Percentiles rank a stretch among this genome's conserved stretches.
Evolutionary conservation across 2,329 filamentous ascomycete genomes (phyloP).

Genomic region (Pyricularia sp.): DNA sequence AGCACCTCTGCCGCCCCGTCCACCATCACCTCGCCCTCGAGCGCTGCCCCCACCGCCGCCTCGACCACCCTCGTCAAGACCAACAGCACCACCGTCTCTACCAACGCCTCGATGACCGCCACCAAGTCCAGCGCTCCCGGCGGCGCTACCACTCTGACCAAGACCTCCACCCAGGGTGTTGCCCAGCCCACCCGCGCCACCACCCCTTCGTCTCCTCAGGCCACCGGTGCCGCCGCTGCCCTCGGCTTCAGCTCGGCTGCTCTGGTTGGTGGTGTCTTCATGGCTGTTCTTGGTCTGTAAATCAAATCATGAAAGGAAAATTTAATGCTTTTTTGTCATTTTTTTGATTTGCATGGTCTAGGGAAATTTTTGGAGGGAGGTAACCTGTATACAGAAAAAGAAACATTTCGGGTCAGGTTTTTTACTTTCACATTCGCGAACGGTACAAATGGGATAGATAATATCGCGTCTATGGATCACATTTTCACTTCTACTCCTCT

Average conservation of each 20-base stretch:
- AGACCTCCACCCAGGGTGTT: conserved; percentile 12
- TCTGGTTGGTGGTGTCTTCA: conserved; percentile 27
- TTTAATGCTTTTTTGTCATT: conserved; percentile 1
- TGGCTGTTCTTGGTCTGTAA: conserved; percentile 34
- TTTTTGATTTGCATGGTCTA: conserved; percentile 3
- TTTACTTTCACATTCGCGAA: not conserved
- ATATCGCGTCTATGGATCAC: not conserved
- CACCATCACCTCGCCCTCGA: conserved; percentile 7
- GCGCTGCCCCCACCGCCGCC: conserved; percentile 10
- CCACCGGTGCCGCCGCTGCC: conserved; percentile 16
- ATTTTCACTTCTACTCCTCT: not conserved
- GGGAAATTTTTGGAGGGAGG: not conserved
- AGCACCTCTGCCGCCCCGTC: conserved; percentile 14
- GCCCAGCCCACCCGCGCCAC: conserved; percentile 12
- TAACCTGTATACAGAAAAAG: not conserved
- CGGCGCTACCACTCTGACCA: conserved; percentile 15
- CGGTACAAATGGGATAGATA: not conserved
- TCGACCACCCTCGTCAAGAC: conserved; percentile 12
- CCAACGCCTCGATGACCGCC: conserved; percentile 14
- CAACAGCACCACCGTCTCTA: conserved; percentile 12
- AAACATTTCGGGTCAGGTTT: not conserved
- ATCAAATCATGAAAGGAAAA: not conserved
- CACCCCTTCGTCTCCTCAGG: conserved; percentile 10
- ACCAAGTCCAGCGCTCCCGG: conserved; percentile 10
- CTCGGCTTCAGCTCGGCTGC: conserved; percentile 26